Base-by-base conservation (phyloP, 2,329 filamentous ascomycete genomes). In the Ophiostoma piceae region DNA sequence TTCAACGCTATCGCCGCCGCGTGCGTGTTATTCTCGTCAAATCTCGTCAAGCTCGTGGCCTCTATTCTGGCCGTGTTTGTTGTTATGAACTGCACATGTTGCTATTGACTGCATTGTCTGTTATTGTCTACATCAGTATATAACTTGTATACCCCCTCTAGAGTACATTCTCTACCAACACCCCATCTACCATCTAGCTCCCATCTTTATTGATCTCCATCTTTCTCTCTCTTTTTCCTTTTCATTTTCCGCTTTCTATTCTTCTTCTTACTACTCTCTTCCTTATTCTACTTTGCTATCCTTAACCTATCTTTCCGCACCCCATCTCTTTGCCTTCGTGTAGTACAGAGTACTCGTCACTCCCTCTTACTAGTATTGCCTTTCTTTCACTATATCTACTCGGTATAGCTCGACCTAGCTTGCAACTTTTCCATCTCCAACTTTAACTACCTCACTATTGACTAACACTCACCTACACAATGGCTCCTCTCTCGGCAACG, bases 401-500 rank as follows among this genome's bases (percentile, higher is more conserved):
- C 19, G 14, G 16, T 47, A 47, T 47, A 47, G 19, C 16, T n/a
- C 19, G 43, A 47, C 43, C 16, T n/a, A 6, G 43, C 16, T 16
- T 47, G 19, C 43, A 19, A 7, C 16, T n/a, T 43, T n/a, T 47
- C n/a, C n/a, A n/a, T n/a, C 43, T 47, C 43, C 43, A 47, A 29
- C 26, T n/a, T n/a, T n/a, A n/a, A n/a, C n/a, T n/a, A n/a, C n/a
- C n/a, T n/a, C n/a, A n/a, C n/a, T n/a, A n/a, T n/a, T n/a, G n/a
- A n/a, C n/a, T n/a, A n/a, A 29, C 26, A 47, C 19, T 8, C 43
- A 47, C 5, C 19, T 47, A 16, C 7, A 16, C 16, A 47, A 57
- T 57, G 51, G 51, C 16, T 2, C 26, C 51, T 57, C 51, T 57
- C 51, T 26, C 51, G 51, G 51, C 51, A 14, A 69, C 69, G 29